Conservation (phyloP, 257 asterid genomes). For the Leonotis leonurus region DNA sequence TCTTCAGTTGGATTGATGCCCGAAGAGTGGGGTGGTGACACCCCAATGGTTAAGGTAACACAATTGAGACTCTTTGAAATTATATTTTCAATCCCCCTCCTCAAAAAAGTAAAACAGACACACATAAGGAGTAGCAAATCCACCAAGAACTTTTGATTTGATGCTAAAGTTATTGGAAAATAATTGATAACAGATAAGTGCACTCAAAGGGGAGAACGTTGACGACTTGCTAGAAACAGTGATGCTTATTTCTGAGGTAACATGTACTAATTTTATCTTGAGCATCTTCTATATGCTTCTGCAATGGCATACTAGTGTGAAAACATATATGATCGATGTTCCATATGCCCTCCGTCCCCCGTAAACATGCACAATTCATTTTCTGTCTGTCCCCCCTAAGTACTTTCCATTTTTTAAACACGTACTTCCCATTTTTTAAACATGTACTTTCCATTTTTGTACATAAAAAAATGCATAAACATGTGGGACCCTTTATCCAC, state of each 20-base stretch:
- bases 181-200: conserved; percentile 64
- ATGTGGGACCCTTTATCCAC: too few species aligned
- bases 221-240: conserved; percentile 89
- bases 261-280: neutral
- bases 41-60: conserved; percentile 83
- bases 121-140: neutral
- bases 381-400: neutral
- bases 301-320: conserved; percentile 6
- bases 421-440: too few species aligned
- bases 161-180: conserved; percentile 26
- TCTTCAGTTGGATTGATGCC: conserved; percentile 89
- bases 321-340: neutral
- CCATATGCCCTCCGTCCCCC: neutral
- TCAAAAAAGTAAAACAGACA: neutral
- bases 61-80: conserved; percentile 20
- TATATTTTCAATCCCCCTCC: neutral
- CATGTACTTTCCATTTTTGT: too few species aligned
- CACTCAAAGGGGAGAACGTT: conserved; percentile 93
- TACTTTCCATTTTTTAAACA: neutral
- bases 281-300: conserved; percentile 6
- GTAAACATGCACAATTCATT: too few species aligned
- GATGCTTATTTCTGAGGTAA: conserved; percentile 98
- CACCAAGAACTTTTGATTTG: neutral
- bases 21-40: conserved; percentile 96
- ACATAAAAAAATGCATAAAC: too few species aligned